Conservation (phyloP, 129 eudicot genomes). For the Pseudognaphalium luteoalbum region DNA sequence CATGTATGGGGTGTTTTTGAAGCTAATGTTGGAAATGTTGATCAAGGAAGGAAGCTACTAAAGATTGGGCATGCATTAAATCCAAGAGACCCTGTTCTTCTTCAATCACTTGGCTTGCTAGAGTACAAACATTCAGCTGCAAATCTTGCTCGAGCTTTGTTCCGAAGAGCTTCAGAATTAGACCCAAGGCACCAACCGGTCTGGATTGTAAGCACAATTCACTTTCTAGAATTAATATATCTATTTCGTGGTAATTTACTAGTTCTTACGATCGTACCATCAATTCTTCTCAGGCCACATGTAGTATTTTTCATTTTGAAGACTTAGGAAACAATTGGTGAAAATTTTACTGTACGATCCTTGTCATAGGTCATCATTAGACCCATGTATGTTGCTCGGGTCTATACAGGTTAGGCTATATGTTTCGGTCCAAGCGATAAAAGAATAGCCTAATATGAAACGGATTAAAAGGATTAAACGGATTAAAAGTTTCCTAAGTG, state of each 20-base stretch:
- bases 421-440: too few species aligned
- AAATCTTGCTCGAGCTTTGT: slow-evolving; percentile 75
- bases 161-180: slow-evolving; percentile 74
- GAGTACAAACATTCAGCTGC: slow-evolving; percentile 77
- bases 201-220: slow-evolving; percentile 69
- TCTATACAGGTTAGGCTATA: too few species aligned
- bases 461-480: too few species aligned
- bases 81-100: slow-evolving; percentile 96
- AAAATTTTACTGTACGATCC: background rate
- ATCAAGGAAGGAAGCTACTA: slow-evolving; percentile 73
- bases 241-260: background rate
- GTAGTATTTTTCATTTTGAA: background rate
- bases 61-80: slow-evolving; percentile 83
- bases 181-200: slow-evolving; percentile 93
- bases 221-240: background rate
- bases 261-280: background rate
- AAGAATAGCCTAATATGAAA: too few species aligned
- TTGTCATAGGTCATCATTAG: background rate
- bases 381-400: too few species aligned
- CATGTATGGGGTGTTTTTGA: slow-evolving; percentile 98
- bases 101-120: slow-evolving; percentile 83
- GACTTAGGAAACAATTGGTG: background rate
- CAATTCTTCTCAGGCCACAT: background rate
- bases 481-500: too few species aligned
- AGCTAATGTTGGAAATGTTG: slow-evolving; percentile 65